Evolutionary conservation across 1,284 basidiomycete genomes (phyloP), one percentile per base, ranked within the genome.

Genomic region (Apiotrichum siamense): DNA sequence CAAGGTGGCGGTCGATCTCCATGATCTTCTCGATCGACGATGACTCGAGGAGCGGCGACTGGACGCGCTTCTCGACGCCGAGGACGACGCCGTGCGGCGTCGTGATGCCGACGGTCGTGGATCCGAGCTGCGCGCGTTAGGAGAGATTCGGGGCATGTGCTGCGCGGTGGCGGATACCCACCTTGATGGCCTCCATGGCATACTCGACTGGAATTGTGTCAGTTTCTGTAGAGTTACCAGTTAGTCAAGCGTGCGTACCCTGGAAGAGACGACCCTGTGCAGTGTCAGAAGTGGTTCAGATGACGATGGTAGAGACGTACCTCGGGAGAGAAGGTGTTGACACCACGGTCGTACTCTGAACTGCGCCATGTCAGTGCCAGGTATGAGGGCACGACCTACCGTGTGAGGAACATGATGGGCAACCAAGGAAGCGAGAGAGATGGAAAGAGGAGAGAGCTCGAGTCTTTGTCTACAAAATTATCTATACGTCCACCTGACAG

Each of bases 1-100:
- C 96, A 49, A 99, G 82, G 76, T 99, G 96, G 17, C 76, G 69
- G 77, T 99, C 96, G 66, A 98, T 97, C 78, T 98, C 94, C 93
- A 98, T 97, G 72, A 99, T 98, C 80, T 98, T 98, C 74, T 99
- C 96, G 70, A 99, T 94, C 50, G 91, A 93, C 58, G 84, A 88
- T 18, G 89, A 85, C 77, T 97, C 96, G 61, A 98, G 84, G 49
- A 99, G 82, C 23, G 91, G 88, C 0, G 93, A 97, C 76, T 97
- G 93, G 47, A 97, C 91, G 72, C 96, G 91, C 78, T 98, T 97
- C 80, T 99, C 96, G 57, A 98, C 92, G 46, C 84, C 96, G 57
- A 99, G 85, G 54, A 98, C 81, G 58, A 93, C 88, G 52, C 96
- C 96, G 60, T 90, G 80, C 33, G 83, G 80, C 7, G 90, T 92